phyloP scores from a whole-genome alignment of 164 flowering plant species.

The grape (Vitis vinifera) region DNA sequence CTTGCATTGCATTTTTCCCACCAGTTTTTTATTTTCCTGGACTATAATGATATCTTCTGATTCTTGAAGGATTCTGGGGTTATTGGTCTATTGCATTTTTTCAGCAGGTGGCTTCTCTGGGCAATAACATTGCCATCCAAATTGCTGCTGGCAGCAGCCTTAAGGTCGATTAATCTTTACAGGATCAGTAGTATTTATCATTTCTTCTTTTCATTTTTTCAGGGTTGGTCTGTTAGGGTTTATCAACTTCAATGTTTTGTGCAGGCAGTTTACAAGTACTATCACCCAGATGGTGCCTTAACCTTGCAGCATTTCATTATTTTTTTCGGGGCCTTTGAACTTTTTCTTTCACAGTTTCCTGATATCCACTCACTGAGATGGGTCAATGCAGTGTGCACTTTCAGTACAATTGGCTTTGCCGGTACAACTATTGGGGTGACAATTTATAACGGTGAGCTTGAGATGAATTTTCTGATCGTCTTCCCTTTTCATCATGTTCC shows the following conservation, averaged over 20 bases:
- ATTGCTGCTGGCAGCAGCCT: slow-evolving; percentile 75
- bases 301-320: slow-evolving; percentile 58
- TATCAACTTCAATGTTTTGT: background rate
- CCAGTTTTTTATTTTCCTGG: background rate
- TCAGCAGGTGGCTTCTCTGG: slow-evolving; percentile 68
- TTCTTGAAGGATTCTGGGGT: slow-evolving; percentile 59
- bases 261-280: slow-evolving; percentile 60
- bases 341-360: slow-evolving; percentile 59
- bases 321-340: slow-evolving; percentile 55
- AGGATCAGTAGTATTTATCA: background rate
- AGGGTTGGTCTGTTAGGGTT: no score
- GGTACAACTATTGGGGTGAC: slow-evolving; percentile 55
- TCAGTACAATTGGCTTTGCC: slow-evolving; percentile 59
- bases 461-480: background rate
- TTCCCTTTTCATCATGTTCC: background rate
- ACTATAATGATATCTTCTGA: background rate
- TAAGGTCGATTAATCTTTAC: slow-evolving; percentile 36
- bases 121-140: slow-evolving; percentile 67
- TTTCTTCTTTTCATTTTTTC: background rate
- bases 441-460: slow-evolving; percentile 45
- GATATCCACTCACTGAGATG: slow-evolving; percentile 65
- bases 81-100: slow-evolving; percentile 58
- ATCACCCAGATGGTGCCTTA: slow-evolving; percentile 34
- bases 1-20: background rate
- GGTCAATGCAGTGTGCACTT: slow-evolving; percentile 66